These are phyloP conservation scores for Cryptosporidium ubiquitum DNA, from an alignment of 169 alveolate species.

Conservation along the genomic window DNA sequence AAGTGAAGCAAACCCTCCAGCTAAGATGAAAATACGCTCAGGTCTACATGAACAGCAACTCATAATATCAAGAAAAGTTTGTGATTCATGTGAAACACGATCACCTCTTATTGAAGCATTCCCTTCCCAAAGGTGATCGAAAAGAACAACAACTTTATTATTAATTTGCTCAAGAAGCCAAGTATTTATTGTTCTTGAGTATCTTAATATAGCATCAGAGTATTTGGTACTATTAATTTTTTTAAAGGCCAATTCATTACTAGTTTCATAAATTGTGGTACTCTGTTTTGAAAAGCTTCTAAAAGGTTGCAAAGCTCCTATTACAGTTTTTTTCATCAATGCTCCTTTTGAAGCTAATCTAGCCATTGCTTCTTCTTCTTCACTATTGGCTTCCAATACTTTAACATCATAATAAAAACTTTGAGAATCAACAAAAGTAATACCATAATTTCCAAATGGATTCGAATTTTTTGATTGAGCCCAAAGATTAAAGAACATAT, in stretches of 20 bases:
- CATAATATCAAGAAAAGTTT: slow-evolving; percentile 51
- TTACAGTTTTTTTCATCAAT: slow-evolving; percentile 64
- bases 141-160: slow-evolving; percentile 38
- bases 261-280: slow-evolving; percentile 37
- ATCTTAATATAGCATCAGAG: slow-evolving; percentile 34
- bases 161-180: slow-evolving; percentile 67
- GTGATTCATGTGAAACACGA: slow-evolving; percentile 68
- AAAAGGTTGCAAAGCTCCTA: slow-evolving; percentile 64
- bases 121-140: slow-evolving; percentile 73
- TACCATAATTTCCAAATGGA: slow-evolving; percentile 67
- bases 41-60: slow-evolving; percentile 52
- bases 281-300: slow-evolving; percentile 53
- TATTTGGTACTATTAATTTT: neutral
- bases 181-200: slow-evolving; percentile 28
- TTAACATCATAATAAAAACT: slow-evolving; percentile 66
- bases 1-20: slow-evolving; percentile 70
- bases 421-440: slow-evolving; percentile 65
- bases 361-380: slow-evolving; percentile 66
- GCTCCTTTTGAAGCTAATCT: slow-evolving; percentile 71
- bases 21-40: slow-evolving; percentile 35
- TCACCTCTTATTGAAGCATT: slow-evolving; percentile 72
- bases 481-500: slow-evolving; percentile 62
- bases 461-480: slow-evolving; percentile 54
- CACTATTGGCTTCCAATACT: slow-evolving; percentile 49
- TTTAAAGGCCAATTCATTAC: neutral